Conservation (phyloP, 164 flowering plant species). For the Protea cynaroides region DNA sequence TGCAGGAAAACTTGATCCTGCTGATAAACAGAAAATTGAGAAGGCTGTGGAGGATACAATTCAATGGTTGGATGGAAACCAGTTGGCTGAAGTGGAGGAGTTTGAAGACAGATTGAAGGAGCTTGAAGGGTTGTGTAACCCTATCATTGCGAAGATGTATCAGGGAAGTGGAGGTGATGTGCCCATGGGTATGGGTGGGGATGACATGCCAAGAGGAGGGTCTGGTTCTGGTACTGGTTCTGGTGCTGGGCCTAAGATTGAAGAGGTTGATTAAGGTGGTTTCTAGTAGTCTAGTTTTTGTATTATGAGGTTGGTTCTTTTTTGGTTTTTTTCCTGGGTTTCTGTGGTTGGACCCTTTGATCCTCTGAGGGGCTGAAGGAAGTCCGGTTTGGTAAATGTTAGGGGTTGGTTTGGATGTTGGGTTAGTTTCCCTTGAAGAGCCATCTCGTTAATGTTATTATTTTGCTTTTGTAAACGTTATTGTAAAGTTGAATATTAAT, state of each 20-base stretch:
- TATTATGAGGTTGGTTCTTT: too few relatives aligned
- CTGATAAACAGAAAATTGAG: constrained; percentile 16
- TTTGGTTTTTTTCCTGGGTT: too few relatives aligned
- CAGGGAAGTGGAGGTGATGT: constrained; percentile 4
- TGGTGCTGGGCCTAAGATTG: constrained; percentile 16
- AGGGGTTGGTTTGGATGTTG: too few relatives aligned
- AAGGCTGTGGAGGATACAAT: constrained; percentile 18
- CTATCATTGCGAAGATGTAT: not conserved
- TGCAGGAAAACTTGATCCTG: constrained; percentile 9
- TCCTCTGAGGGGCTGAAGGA: too few relatives aligned
- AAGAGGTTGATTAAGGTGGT: constrained; percentile 10
- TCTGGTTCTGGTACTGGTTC: too few relatives aligned
- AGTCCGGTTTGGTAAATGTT: too few relatives aligned
- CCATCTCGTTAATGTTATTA: too few relatives aligned
- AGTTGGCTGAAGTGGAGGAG: constrained; percentile 22
- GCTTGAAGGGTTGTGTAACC: constrained; percentile 14
- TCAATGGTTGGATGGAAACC: constrained; percentile 18
- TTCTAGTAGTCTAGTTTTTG: too few relatives aligned
- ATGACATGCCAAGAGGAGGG: not conserved
- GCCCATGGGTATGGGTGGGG: constrained; percentile 4
- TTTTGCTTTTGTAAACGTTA: too few relatives aligned
- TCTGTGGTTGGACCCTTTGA: too few relatives aligned
- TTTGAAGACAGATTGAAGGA: constrained; percentile 34
- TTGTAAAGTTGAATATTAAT: too few relatives aligned
- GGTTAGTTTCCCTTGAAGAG: too few relatives aligned